Base-by-base conservation (phyloP, 305 asterid species). In the Coffea humblotiana region DNA sequence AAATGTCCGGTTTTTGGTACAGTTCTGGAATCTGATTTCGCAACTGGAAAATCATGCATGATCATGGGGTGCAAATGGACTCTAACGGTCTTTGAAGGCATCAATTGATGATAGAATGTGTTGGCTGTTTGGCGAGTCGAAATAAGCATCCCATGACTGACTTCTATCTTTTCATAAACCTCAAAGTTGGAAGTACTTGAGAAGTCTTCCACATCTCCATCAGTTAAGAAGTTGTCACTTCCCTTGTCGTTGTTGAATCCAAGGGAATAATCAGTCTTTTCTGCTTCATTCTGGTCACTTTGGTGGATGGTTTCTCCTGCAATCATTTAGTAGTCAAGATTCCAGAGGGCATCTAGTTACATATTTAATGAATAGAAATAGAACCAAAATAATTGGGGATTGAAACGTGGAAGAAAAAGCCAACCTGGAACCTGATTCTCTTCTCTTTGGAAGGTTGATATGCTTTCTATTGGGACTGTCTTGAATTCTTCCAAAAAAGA, bases 91-190 rank as follows among this genome's bases (percentile, higher is more conserved):
- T 75, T 89, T 23, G 97, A 92, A 45, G 99, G 99, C 67, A 88
- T 92, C 68, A 96, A 86, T 79, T 87, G 92, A 89, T 94, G 98
- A 72, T 92, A 96, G 43, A 90, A 91, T 5, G 97, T 96, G 77
- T 89, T 80, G 71, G 98, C 89, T 5, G 84, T 85, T 49, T 92
- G 98, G 60, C 94, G 87, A 25, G 98, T 96, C 56, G 98, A 92
- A 52, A 96, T 85, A 9, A 94, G 88, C 89, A 92, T 68, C 15
- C 98, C 98, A 64, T 90, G 99, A 29, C 81, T 94, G 45, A 90
- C 85, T 84, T 96, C 91, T 14, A 88, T 78, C 80, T 89, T 89
- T 80, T 89, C 95, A 71, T 86, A 90, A 6, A 85, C 88, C 66
- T 90, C 92, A 27, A 90, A 91, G 79, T 82, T 87, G 19, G 92